Evolutionary conservation across 495 filamentous ascomycete genomes (phyloP).

Genomic region (Penicillium canariense): DNA sequence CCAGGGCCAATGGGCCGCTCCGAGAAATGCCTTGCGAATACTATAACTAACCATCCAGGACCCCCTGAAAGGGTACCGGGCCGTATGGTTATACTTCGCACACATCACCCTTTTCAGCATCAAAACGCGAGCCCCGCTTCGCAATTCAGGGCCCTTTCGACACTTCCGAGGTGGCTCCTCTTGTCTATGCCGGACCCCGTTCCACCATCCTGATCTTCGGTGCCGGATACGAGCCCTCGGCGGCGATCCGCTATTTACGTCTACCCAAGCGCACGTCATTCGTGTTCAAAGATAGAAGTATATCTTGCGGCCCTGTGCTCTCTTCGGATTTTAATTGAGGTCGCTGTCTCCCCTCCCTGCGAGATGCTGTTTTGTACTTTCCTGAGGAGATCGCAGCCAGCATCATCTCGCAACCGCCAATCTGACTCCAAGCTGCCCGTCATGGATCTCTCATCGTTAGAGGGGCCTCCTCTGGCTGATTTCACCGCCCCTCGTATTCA

Average conservation of each 20-base stretch:
- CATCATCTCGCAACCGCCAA: neutral
- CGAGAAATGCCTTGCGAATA: neutral
- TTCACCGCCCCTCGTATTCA: slow-evolving; percentile 1
- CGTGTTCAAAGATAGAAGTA: slow-evolving; percentile 16
- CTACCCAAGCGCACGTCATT: slow-evolving; percentile 9
- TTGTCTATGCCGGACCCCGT: neutral
- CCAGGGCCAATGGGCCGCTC: neutral
- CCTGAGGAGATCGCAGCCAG: slow-evolving; percentile 1
- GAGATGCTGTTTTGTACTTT: slow-evolving; percentile 1
- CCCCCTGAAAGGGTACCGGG: too few species aligned
- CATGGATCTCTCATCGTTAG: slow-evolving; percentile 41
- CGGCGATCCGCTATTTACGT: slow-evolving; percentile 11
- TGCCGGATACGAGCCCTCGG: slow-evolving; percentile 16
- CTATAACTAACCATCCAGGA: too few species aligned
- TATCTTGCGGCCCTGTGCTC: neutral
- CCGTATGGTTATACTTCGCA: neutral
- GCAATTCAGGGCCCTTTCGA: neutral
- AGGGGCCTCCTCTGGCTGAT: slow-evolving; percentile 35
- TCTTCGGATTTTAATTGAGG: neutral
- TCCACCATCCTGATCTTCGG: neutral
- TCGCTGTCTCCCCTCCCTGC: neutral
- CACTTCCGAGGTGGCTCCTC: neutral
- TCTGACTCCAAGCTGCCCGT: neutral
- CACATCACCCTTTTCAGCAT: neutral
- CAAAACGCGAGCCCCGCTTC: neutral